Percentiles rank a stretch among this genome's conserved stretches.
Evolutionary conservation across 1,284 basidiomycete genomes (phyloP).

Genomic region (Puccinia novopanici): DNA sequence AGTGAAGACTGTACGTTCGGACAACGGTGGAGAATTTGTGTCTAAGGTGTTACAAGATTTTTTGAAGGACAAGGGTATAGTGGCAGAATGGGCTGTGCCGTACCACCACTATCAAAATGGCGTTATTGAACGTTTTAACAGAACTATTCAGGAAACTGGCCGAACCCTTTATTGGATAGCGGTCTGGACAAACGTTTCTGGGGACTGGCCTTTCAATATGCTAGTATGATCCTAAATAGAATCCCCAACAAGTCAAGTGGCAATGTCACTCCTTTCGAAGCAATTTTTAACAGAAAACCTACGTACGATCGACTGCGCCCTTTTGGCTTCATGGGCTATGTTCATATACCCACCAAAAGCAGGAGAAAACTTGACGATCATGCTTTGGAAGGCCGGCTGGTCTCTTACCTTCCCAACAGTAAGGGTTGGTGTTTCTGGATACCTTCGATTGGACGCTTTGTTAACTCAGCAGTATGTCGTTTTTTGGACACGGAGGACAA

Average conservation of each 20-base stretch:
- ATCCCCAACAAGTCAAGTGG: slow-evolving; percentile 22
- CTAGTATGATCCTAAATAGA: not conserved
- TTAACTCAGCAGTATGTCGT: not conserved
- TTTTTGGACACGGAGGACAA: not conserved
- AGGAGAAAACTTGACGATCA: not conserved
- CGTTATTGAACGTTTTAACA: too few relatives aligned
- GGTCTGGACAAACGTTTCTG: slow-evolving; percentile 7
- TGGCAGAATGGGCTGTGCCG: not conserved
- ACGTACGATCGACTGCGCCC: not conserved
- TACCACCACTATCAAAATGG: slow-evolving; percentile 36
- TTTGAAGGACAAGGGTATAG: not conserved
- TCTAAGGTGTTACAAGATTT: not conserved
- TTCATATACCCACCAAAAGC: not conserved
- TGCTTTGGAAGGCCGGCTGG: not conserved
- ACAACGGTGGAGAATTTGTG: slow-evolving; percentile 15
- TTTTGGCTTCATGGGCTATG: slow-evolving; percentile 11
- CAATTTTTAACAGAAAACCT: not conserved
- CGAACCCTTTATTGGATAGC: not conserved
- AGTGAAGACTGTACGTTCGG: not conserved
- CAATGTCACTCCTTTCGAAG: not conserved
- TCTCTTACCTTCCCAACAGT: not conserved
- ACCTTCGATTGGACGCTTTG: not conserved
- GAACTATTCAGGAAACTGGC: slow-evolving; percentile 8
- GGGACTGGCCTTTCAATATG: slow-evolving; percentile 9
- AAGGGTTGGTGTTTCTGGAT: slow-evolving; percentile 26